Evolutionary conservation across 768 basidiomycete species (phyloP), one percentile per base, ranked within the genome.

Genomic region (Leucocoprinus sp.): DNA sequence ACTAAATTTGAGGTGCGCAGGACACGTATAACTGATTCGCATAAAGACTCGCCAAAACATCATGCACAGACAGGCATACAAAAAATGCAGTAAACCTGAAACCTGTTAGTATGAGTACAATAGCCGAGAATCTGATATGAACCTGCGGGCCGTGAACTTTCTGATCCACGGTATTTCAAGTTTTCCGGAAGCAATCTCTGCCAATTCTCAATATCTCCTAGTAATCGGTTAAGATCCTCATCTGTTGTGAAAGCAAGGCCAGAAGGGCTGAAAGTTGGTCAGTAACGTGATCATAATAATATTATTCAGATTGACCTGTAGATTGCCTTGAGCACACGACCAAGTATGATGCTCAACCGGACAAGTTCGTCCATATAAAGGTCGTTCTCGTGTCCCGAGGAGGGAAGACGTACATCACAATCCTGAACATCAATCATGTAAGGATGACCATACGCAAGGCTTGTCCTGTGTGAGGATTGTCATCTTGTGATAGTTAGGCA

Each of bases 31-130:
- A 48, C 89, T 92, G 64, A 97, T 91, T 42, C 95, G 80, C 90
- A 97, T 93, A 69, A 97, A 98, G 24, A 96, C 92, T 40, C 95
- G 84, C 82, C 91, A 96, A 66, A 96, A 93, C 62, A 98, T 87
- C 81, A 98, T 96, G 54, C 82, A 84, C 35, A 97, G 82, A 57
- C 88, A 91, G 23, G 86, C 78, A 60, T 89, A 93, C 31, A 91
- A 71, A 42, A 97, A 63, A 62, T 96, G 93, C 18, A 99, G 70
- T 45, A 96, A 69, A 33, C 95, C 93, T 89, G 54, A 42, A 45
- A 18, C 21, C 43, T 26, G 38, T 23, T 18, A 14, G 18, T 17
- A 7, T 14, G 5, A 23, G 33, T 27, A 36, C n/a, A 18, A 49
- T 15, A 17, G 41, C 28, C 21, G 15, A n/a, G 11, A 31, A 29